A percentile compares a stretch with the other conserved stretches of the same genome.
These are phyloP conservation scores for Aphanomyces invadans DNA, from an alignment of 352 stramenopile species.

Conservation along the genomic window DNA sequence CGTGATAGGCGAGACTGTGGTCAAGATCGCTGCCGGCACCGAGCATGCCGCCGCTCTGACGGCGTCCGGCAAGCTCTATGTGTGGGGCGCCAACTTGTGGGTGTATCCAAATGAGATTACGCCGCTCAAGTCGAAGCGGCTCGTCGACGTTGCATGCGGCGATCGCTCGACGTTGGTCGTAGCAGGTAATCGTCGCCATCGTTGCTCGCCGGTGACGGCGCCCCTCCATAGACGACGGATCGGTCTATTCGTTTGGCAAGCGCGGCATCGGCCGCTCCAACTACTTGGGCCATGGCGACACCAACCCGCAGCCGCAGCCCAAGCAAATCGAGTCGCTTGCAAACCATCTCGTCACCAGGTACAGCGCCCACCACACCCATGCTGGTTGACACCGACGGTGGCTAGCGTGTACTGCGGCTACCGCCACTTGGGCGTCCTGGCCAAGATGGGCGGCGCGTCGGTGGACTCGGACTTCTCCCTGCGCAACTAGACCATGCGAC, in stretches of 20 bases:
- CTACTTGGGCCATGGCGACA: slow-evolving; percentile 83
- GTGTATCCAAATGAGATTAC: slow-evolving; percentile 89
- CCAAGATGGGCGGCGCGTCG: slow-evolving; percentile 51
- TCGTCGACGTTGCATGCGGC: slow-evolving; percentile 78
- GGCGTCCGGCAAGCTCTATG: slow-evolving; percentile 60
- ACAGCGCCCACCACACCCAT: too few relatives aligned
- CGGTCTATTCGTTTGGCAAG: slow-evolving; percentile 85
- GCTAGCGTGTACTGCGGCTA: slow-evolving; percentile 72
- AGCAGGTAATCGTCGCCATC: slow-evolving; percentile 31
- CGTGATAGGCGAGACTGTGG: background rate
- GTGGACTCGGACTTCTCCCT: slow-evolving; percentile 81
- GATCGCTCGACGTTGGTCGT: slow-evolving; percentile 74
- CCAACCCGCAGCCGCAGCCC: slow-evolving; percentile 84
- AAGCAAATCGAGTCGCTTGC: slow-evolving; percentile 57
- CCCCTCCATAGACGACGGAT: slow-evolving; percentile 35
- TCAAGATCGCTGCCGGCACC: slow-evolving; percentile 87
- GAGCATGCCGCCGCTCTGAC: slow-evolving; percentile 84
- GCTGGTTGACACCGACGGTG: too few relatives aligned
- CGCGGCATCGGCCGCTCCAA: slow-evolving; percentile 80
- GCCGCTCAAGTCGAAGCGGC: slow-evolving; percentile 53
- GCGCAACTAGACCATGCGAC: slow-evolving; percentile 32
- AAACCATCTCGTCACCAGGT: slow-evolving; percentile 56
- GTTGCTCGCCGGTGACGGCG: background rate
- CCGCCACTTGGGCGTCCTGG: slow-evolving; percentile 81
- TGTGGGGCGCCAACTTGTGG: slow-evolving; percentile 86